Base-by-base conservation (phyloP, 495 filamentous ascomycete species). In the Penicillium pancosmium region DNA sequence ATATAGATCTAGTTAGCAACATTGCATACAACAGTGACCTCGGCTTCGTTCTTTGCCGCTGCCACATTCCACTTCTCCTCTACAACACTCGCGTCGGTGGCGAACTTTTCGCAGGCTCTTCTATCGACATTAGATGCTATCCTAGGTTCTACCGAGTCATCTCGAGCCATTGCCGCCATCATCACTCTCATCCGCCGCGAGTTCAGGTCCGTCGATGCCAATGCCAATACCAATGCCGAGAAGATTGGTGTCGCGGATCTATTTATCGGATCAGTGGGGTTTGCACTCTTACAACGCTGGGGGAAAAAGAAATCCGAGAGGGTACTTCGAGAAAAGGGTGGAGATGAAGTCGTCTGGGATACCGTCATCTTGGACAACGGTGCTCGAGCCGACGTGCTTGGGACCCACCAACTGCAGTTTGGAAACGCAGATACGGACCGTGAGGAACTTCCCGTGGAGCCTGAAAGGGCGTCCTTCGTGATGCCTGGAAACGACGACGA, bases 91-190 rank as follows among this genome's bases (percentile, higher is more conserved):
- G 78, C 80, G 3, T 84, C 84, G 16, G 75, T 82, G 19, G 83
- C 82, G 5, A 83, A 86, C 56, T 73, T 89, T 52, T 87, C 87
- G 0, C 86, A 89, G 67, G 77, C 85, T 16, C 79, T 90, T 11
- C 68, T 92, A 16, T 82, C 84, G 31, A 84, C 84, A 2, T 74
- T 93, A 27, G 88, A 93, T 71, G 84, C 87, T 18, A 87, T 91
- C 55, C 82, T 93, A 33, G 90, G 90, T 13, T 88, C 84, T 18
- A 92, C 90, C 5, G 90, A 93, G 67, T 89, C 88, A 3, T 91
- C 88, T 1, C 80, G 89, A 51, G 90, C 90, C n/a, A 89, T 92
- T 66, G 86, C 87, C 0, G 87, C 88, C 57, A 91, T 93, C 54
- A 85, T 91, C 55, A 85, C 86, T 1, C 75, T 93, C 25, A 86